phyloP scores from a whole-genome alignment of 108 stramenopile species.

The Stephanodiscus minutulus region DNA sequence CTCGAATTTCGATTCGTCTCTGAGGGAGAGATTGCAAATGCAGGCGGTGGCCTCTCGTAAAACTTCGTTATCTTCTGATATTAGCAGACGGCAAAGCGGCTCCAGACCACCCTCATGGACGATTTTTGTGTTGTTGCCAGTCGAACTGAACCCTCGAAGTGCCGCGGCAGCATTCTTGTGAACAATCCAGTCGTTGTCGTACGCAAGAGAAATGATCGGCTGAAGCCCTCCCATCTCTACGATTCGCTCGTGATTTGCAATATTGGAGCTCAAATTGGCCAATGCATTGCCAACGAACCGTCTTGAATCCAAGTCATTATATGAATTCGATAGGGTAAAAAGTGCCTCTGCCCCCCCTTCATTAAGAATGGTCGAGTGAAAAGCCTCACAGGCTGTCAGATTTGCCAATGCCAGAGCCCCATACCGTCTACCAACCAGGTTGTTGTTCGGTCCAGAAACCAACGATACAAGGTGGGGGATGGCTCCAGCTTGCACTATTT shows the following conservation, averaged over 20 bases:
- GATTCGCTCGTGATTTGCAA: constrained; percentile 69
- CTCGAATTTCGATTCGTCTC: constrained; percentile 87
- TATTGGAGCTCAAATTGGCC: constrained; percentile 77
- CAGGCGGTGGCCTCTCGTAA: constrained; percentile 75
- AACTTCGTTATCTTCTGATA: constrained; percentile 72
- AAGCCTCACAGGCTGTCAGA: constrained; percentile 71
- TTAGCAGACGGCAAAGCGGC: constrained; percentile 68
- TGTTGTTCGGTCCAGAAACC: constrained; percentile 25
- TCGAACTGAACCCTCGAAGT: constrained; percentile 75
- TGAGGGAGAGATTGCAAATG: constrained; percentile 70
- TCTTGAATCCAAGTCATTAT: constrained; percentile 63
- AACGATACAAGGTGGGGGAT: constrained; percentile 63
- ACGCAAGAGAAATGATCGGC: constrained; percentile 66
- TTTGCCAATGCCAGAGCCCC: constrained; percentile 80
- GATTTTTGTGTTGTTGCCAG: constrained; percentile 69
- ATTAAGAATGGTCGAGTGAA: constrained; percentile 71
- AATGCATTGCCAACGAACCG: constrained; percentile 81
- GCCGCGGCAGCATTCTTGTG: constrained; percentile 84
- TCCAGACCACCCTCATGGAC: constrained; percentile 87
- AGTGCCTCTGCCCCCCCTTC: constrained; percentile 68
- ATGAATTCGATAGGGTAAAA: constrained; percentile 72
- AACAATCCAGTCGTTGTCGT: constrained; percentile 63
- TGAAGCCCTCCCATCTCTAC: constrained; percentile 83
- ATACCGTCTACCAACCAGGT: constrained; percentile 48
- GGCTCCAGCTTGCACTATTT: constrained; percentile 83